Conservation (phyloP, 768 basidiomycete genomes). For the Rhizopogon sp. region DNA sequence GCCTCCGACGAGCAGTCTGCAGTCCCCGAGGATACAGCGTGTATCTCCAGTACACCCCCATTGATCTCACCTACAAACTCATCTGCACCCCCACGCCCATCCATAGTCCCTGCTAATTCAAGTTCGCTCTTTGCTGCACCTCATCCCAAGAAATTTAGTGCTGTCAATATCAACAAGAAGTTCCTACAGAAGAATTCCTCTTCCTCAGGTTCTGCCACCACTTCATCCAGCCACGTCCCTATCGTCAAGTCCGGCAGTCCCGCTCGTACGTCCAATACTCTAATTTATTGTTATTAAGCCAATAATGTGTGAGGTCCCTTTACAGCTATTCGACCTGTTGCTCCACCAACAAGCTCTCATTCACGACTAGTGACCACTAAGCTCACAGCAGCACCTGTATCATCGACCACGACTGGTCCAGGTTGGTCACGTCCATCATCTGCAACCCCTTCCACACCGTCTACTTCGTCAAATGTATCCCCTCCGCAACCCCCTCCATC, state of each 20-base stretch:
- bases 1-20: constrained; percentile 15
- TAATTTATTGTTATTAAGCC: background rate
- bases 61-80: constrained; percentile 15
- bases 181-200: constrained; percentile 88
- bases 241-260: constrained; percentile 47
- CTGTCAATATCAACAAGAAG: constrained; percentile 93
- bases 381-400: constrained; percentile 62
- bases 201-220: constrained; percentile 42
- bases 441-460: constrained; percentile 56
- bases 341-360: constrained; percentile 53
- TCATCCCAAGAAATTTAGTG: constrained; percentile 80
- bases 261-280: constrained; percentile 38
- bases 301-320: background rate
- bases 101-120: constrained; percentile 7
- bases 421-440: constrained; percentile 83
- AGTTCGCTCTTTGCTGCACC: constrained; percentile 29
- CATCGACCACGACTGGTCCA: constrained; percentile 51
- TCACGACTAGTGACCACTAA: constrained; percentile 85
- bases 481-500: constrained; percentile 42
- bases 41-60: constrained; percentile 5
- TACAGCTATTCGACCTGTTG: constrained; percentile 48
- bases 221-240: constrained; percentile 34
- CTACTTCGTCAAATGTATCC: constrained; percentile 35
- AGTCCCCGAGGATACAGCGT: constrained; percentile 7
- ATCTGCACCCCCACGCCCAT: constrained; percentile 4